These are phyloP conservation scores for Nicotiana obtusifolia DNA, from an alignment of 257 asterid genomes.

Conservation along the genomic window DNA sequence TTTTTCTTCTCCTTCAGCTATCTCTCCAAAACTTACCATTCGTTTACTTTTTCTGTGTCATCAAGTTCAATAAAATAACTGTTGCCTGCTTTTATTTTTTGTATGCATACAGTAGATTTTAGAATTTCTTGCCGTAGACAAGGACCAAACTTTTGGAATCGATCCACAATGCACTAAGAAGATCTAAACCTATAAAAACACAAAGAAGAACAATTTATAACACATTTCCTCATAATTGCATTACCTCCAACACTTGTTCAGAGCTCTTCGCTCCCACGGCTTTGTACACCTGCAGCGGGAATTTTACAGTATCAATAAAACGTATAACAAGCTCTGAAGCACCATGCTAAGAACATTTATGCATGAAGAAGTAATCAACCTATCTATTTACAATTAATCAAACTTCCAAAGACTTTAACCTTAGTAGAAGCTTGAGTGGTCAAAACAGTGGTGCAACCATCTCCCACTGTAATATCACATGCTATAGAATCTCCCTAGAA, in stretches of 20 bases:
- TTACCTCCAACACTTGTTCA: slow-evolving; percentile 73
- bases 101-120: neutral
- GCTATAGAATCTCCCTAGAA: slow-evolving; percentile 72
- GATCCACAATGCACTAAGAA: neutral
- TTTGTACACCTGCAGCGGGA: slow-evolving; percentile 63
- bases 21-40: neutral
- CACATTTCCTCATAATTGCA: neutral
- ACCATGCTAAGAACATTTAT: neutral
- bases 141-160: neutral
- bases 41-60: neutral
- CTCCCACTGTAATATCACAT: slow-evolving; percentile 52
- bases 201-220: neutral
- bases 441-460: slow-evolving; percentile 70
- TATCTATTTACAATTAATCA: neutral
- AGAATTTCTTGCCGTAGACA: neutral
- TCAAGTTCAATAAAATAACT: neutral
- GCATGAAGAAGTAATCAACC: neutral
- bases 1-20: neutral
- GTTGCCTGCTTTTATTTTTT: neutral
- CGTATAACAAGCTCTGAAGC: neutral
- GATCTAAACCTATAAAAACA: neutral
- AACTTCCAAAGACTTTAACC: slow-evolving; percentile 33
- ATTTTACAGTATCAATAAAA: neutral
- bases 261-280: slow-evolving; percentile 59
- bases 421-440: slow-evolving; percentile 98